Base-by-base conservation (phyloP, 2,329 filamentous ascomycete species). In the Dactylonectria estremocensis region DNA sequence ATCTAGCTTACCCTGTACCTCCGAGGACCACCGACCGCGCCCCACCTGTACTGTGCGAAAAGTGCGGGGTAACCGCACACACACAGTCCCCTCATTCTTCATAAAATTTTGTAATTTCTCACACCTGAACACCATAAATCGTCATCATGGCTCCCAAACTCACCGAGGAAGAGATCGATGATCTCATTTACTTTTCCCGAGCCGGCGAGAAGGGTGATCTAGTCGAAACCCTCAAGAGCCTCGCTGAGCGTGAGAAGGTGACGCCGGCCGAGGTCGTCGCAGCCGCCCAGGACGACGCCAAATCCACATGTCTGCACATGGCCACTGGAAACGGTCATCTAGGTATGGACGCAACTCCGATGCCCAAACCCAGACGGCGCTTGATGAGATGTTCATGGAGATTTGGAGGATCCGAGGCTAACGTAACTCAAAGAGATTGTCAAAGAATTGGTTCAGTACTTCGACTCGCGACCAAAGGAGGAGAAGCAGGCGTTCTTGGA, bases 301-400 rank as follows among this genome's bases (percentile, higher is more conserved):
- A 91, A 71, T 93, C 93, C 64, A 97, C 95, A 70, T 92, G 92
- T 53, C 81, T 98, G 77, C 96, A 99, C 82, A 98, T 97, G 89
- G 94, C 95, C 8, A 91, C 94, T 24, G 96, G 94, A 28, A 99
- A 99, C 79, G 95, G 95, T 1, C 92, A 97, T 78, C 77, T 89
- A 68, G 92, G 94, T 95, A 87, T 75, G 84, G 62, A 28, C 16
- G 24, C 18, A 10, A 10, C n/a, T 6, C 8, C 2, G 10, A 8
- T 0, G 1, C 13, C 1, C 31, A 40, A 8, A 1, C 5, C 3
- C 2, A 4, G 20, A 35, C 3, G 3, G 3, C 5, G 35, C 1
- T n/a, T 1, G 1, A 20, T 40, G 4, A 14, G 11, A 6, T 5
- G 3, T 18, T 13, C 24, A 13, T 5, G n/a, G 35, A 3, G 11